Conservation (phyloP, 2,329 filamentous ascomycete species). For the Ophiostoma novo-ulmi region DNA sequence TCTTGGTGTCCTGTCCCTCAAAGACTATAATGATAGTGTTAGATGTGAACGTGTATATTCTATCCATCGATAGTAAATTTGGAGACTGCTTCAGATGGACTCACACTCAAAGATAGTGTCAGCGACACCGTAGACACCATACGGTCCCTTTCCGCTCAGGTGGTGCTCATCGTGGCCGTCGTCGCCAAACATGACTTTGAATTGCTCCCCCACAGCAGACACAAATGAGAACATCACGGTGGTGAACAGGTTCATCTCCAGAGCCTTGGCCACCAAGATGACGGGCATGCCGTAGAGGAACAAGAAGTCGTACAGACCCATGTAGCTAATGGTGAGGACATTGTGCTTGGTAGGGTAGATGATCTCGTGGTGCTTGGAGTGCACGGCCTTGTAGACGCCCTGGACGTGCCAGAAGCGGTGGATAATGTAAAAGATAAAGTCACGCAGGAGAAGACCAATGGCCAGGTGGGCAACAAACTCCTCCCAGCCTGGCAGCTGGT, state of each 20-base stretch:
- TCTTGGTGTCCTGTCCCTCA: neutral
- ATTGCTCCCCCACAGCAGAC: conserved; percentile 5
- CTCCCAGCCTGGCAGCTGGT: conserved; percentile 9
- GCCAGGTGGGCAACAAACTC: conserved; percentile 12
- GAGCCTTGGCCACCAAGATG: neutral
- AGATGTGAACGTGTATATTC: neutral
- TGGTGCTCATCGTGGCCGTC: conserved; percentile 17
- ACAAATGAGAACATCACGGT: conserved; percentile 12
- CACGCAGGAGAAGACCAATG: conserved; percentile 2
- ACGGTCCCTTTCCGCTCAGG: conserved; percentile 1
- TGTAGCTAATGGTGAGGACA: conserved; percentile 17
- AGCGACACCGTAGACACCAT: conserved; percentile 9
- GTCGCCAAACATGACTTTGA: conserved; percentile 4
- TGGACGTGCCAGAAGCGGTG: conserved; percentile 12
- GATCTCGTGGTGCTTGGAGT: conserved; percentile 16
- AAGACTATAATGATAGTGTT: neutral
- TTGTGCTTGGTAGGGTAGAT: conserved; percentile 13
- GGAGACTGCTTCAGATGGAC: neutral
- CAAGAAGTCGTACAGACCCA: neutral
- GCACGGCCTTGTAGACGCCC: neutral
- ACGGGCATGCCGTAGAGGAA: conserved; percentile 14
- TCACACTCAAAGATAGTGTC: conserved; percentile 6
- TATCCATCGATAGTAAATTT: too few relatives aligned
- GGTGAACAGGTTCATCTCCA: conserved; percentile 12
- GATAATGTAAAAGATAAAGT: conserved; percentile 10